These are phyloP conservation scores for Suillus subluteus DNA, from an alignment of 768 basidiomycete species.

Conservation along the genomic window DNA sequence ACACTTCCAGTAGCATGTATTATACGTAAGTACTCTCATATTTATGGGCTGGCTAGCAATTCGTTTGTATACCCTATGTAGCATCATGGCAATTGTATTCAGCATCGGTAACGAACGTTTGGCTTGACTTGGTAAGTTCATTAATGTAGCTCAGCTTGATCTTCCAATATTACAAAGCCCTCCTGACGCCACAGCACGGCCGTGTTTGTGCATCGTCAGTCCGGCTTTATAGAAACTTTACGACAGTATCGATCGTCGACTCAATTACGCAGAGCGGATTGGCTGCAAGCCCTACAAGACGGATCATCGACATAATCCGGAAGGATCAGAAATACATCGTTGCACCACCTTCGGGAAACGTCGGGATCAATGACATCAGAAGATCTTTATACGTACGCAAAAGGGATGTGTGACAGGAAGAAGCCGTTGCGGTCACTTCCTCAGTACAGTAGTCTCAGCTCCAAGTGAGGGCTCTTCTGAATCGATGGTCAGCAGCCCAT, in stretches of 20 bases:
- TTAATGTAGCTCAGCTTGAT: too few relatives aligned
- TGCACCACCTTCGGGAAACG: conserved; percentile 25
- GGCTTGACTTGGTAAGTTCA: background rate
- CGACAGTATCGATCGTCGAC: conserved; percentile 23
- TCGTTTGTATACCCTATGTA: conserved; percentile 2
- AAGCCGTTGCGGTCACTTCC: conserved; percentile 26
- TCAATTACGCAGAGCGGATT: conserved; percentile 24
- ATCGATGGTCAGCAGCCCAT: conserved; percentile 45
- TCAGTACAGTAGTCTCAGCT: conserved; percentile 37
- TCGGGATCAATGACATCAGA: background rate
- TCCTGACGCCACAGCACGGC: background rate
- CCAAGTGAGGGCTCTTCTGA: conserved; percentile 44
- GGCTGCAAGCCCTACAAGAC: conserved; percentile 25
- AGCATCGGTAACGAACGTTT: background rate
- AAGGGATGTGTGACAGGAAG: conserved; percentile 12
- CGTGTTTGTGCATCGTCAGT: background rate
- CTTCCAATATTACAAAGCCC: too few relatives aligned
- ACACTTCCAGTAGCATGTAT: background rate
- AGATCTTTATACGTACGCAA: conserved; percentile 10
- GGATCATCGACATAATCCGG: conserved; percentile 28
- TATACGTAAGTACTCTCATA: background rate
- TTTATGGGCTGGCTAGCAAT: background rate
- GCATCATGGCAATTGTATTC: background rate
- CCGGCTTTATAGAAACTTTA: conserved; percentile 17
- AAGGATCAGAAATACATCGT: conserved; percentile 40